Base-by-base conservation (phyloP, 208 protist genomes). In the Leishmania major region DNA sequence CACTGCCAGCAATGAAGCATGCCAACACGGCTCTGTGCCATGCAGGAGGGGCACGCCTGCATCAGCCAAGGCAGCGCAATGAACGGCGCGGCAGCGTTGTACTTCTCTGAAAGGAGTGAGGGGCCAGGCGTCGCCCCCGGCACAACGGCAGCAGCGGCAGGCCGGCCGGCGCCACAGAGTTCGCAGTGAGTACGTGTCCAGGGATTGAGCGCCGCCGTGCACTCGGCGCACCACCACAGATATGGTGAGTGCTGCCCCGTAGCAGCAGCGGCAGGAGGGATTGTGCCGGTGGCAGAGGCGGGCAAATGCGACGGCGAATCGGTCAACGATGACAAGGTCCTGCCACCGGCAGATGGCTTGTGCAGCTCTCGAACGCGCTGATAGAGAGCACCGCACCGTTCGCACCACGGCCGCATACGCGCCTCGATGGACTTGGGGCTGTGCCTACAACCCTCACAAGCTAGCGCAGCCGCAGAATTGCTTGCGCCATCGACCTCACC, bases 31-130 rank as follows among this genome's bases (percentile, higher is more conserved):
- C 86, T 86, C 28, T 47, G 73, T 3, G 84, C 77, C 25, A 66
- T 55, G 73, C 91, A 94, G 28, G 31, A 37, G 11, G 19, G 47
- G 67, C 91, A 94, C 28, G 71, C 17, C 49, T 80, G 79, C 72
- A 85, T 90, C n/a, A 70, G 71, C 91, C 91, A 94, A 47, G 87
- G 86, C 22, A 88, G 75, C 17, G 81, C 80, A 31, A 90, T 69
- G 17, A 85, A 69, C 17, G 84, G 84, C 2, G 51, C 78, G 31
- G 81, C 69, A 45, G 53, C 81, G 82, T 77, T 79, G 57, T 13
- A 17, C 43, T 47, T 59, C 43, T 53, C 75, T 49, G 25, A 13
- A 53, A 75, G 62, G n/a, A 19, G 31, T 11, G 35, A 35, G 60
- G 70, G 37, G 31, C 40, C 69, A 69, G 13, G 71, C 15, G 47